Conservation (phyloP, 768 basidiomycete species). For the Suillus alpinus region DNA sequence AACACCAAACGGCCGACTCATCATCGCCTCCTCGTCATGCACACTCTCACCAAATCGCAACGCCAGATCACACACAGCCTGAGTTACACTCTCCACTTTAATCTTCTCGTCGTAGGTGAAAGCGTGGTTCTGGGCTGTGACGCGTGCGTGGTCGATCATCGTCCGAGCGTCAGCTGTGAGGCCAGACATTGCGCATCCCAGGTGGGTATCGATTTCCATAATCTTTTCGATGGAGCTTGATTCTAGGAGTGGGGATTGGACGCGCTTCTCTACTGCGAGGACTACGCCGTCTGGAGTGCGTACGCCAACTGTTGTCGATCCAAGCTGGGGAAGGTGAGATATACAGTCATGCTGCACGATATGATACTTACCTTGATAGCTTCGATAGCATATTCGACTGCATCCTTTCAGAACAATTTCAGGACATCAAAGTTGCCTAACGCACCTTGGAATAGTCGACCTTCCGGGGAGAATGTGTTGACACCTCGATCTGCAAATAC, state of each 20-base stretch:
- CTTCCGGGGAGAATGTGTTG: constrained; percentile 98
- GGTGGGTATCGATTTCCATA: constrained; percentile 97
- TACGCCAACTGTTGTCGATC: constrained; percentile 96
- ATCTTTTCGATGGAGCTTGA: constrained; percentile 97
- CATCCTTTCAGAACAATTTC: constrained; percentile 11
- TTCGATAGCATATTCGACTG: constrained; percentile 99
- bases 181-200: constrained; percentile 97
- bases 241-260: constrained; percentile 94
- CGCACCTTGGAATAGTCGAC: constrained; percentile 95
- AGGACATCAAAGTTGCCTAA: constrained; percentile 3
- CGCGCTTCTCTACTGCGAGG: constrained; percentile 97
- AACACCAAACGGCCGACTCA: constrained; percentile 99
- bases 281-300: constrained; percentile 87
- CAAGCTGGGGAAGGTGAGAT: constrained; percentile 57
- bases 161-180: constrained; percentile 97
- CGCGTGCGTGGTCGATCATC: constrained; percentile 99
- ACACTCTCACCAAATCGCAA: constrained; percentile 98
- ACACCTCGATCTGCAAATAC: constrained; percentile 82
- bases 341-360: neutral
- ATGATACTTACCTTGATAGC: constrained; percentile 80
- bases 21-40: constrained; percentile 98
- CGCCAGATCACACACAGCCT: constrained; percentile 97
- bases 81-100: constrained; percentile 96
- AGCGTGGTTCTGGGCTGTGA: constrained; percentile 91
- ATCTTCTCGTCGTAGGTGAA: constrained; percentile 98